Base-by-base conservation (phyloP, 2,329 filamentous ascomycete species). In the Fusarium tanahbumbuense region DNA sequence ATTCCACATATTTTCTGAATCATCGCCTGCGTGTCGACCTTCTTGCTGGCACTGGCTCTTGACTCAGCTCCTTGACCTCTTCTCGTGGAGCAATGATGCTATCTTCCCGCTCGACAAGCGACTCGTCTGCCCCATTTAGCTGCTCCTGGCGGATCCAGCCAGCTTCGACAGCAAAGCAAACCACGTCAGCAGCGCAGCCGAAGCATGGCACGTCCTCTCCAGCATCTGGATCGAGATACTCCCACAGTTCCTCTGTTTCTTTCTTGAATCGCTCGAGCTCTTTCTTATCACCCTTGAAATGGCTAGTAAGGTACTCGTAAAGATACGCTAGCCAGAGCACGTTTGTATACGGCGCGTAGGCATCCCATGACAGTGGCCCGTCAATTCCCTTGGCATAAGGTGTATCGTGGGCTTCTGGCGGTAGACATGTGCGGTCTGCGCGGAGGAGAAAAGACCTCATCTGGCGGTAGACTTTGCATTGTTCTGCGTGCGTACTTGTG, bases 311-410 rank as follows among this genome's bases (percentile, higher is more conserved):
- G 76, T 88, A 89, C 37, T 82, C 79, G 71, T 89, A 89, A 8
- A 89, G 79, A 67, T 90, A 91, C 5, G 87, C 86, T 44, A 91
- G 81, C 89, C 89, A 91, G 20, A 91, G 79, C 3, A 90, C 87
- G 67, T 91, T 91, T 7, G 87, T 89, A 76, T 90, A 91, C 1
- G 89, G 87, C 28, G 83, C 83, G 68, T 86, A 85, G 2, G 78
- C 81, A 8, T 81, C 76, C 89, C 89, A 91, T 3, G 82, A 84
- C 13, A 89, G 80, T 6, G 84, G 76, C 2, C 83, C 85, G 59
- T 84, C 79, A 37, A 84, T 73, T 2, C 83, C 83, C 18, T 75
- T 68, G 30, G 82, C 81, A 70, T 88, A 87, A 0, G 86, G 82
- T 6, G 75, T 81, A 49, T 78, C 77, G 76, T 88, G 85, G 5